These are phyloP conservation scores for Sergeia podlipaevii DNA, from an alignment of 208 protist species.

Conservation along the genomic window DNA sequence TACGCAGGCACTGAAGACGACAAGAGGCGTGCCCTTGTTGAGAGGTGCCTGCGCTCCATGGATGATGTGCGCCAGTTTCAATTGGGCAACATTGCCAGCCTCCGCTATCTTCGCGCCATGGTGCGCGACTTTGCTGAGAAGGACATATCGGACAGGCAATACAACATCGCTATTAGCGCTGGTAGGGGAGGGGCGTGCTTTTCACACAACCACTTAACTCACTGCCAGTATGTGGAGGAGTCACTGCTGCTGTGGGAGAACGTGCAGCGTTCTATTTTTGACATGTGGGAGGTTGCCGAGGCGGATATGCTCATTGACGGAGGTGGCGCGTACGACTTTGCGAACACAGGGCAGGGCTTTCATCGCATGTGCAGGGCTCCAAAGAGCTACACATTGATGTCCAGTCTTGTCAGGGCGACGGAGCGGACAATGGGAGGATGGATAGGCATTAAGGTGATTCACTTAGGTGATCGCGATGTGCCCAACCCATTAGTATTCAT, in stretches of 20 bases:
- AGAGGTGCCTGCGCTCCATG: slow-evolving; percentile 93
- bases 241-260: slow-evolving; percentile 95
- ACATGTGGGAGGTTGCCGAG: slow-evolving; percentile 93
- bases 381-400: slow-evolving; percentile 82
- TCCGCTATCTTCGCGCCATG: slow-evolving; percentile 48
- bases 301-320: slow-evolving; percentile 88
- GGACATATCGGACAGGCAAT: slow-evolving; percentile 12
- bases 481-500: slow-evolving; percentile 98
- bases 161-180: slow-evolving; percentile 41
- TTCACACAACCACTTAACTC: slow-evolving; percentile 90
- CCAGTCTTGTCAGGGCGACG: slow-evolving; percentile 61
- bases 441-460: slow-evolving; percentile 96
- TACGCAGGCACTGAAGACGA: slow-evolving; percentile 39
- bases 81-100: slow-evolving; percentile 66
- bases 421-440: slow-evolving; percentile 86
- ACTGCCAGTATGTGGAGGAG: slow-evolving; percentile 95
- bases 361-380: slow-evolving; percentile 93
- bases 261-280: slow-evolving; percentile 92
- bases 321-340: slow-evolving; percentile 57
- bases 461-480: slow-evolving; percentile 97
- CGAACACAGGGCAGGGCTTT: slow-evolving; percentile 94
- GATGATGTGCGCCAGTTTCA: slow-evolving; percentile 93
- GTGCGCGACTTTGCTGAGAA: slow-evolving; percentile 53
- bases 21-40: slow-evolving; percentile 30
- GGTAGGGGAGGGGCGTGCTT: slow-evolving; percentile 87